A percentile compares a stretch with the other conserved stretches of the same genome.
These are phyloP conservation scores for Chara braunii DNA, from an alignment of 139 green algal genomes.

Conservation along the genomic window DNA sequence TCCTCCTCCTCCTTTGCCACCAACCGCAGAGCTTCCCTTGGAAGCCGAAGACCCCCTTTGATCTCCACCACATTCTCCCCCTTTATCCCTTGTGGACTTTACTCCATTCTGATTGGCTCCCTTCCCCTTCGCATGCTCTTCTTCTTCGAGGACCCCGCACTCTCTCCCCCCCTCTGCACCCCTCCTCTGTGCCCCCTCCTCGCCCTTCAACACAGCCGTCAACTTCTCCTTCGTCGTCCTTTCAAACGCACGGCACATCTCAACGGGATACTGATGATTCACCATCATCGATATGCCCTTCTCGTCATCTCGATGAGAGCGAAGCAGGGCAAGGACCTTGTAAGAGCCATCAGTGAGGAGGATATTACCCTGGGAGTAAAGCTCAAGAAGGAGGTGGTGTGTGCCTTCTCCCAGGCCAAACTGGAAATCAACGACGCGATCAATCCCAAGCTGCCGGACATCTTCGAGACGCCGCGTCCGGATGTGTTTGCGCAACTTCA, in stretches of 20 bases:
- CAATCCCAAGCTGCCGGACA: conserved; percentile 84
- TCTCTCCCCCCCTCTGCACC: conserved; percentile 1
- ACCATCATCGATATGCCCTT: conserved; percentile 70
- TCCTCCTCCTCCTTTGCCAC: too few species aligned
- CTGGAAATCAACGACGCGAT: conserved; percentile 82
- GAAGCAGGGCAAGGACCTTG: conserved; percentile 83
- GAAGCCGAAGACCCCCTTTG: too few species aligned
- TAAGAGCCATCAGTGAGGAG: conserved; percentile 82
- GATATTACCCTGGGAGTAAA: conserved; percentile 93
- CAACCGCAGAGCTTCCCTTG: too few species aligned
- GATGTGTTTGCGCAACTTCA: conserved; percentile 96
- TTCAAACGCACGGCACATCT: conserved; percentile 10
- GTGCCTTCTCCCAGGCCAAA: conserved; percentile 74
- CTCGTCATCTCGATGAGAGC: conserved; percentile 82
- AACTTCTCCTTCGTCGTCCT: conserved; percentile 5
- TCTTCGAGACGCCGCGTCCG: conserved; percentile 73
- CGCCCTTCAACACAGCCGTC: conserved; percentile 4
- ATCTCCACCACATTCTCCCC: background rate
- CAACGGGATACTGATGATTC: conserved; percentile 62
- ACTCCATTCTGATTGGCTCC: conserved; percentile 13
- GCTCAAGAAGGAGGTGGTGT: conserved; percentile 89
- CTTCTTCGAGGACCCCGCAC: conserved; percentile 1
- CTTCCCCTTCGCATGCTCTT: conserved; percentile 20
- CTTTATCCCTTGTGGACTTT: conserved; percentile 16
- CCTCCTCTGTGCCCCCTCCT: conserved; percentile 1